Conservation (phyloP, 208 protist species). For the Naegleria gruberi region DNA sequence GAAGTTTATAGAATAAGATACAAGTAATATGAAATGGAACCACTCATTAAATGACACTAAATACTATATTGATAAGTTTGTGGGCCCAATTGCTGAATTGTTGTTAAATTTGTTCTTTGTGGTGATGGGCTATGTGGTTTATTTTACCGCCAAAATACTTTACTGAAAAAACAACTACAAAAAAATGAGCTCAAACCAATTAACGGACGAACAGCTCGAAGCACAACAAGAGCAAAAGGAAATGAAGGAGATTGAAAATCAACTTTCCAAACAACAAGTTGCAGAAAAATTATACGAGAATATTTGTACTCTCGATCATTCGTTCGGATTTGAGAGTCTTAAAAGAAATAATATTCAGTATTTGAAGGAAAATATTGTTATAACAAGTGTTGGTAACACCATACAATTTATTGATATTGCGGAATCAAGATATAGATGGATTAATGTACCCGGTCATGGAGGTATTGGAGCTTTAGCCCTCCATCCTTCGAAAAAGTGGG, state of each 20-base stretch:
- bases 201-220: background rate
- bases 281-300: background rate
- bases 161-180: no score
- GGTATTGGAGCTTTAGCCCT: constrained; percentile 5
- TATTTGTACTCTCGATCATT: constrained; percentile 5
- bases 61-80: no score
- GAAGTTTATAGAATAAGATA: background rate
- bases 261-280: background rate
- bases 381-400: constrained; percentile 9
- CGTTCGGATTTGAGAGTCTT: constrained; percentile 25
- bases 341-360: constrained; percentile 31
- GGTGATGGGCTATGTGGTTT: no score
- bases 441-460: background rate
- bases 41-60: no score
- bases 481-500: constrained; percentile 57
- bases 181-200: no score
- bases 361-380: background rate
- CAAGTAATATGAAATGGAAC: no score
- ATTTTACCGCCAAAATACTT: no score
- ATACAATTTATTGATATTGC: constrained; percentile 3
- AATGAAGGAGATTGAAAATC: background rate
- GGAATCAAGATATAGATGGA: background rate
- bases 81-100: no score
- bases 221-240: background rate
- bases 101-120: no score